Base-by-base conservation (phyloP, 1,139 yeast species). In the Debaryomycetaceae sp. region DNA sequence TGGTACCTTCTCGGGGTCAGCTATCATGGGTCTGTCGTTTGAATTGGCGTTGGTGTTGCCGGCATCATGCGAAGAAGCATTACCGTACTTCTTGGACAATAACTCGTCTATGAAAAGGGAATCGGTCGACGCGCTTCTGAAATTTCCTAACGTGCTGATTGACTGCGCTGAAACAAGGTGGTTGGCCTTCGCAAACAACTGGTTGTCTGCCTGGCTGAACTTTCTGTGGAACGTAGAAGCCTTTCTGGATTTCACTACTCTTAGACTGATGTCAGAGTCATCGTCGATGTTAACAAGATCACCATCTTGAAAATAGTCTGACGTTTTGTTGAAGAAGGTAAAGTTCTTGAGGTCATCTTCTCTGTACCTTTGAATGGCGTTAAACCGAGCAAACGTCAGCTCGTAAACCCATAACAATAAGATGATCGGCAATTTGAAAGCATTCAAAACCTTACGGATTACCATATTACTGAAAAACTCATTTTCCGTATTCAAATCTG, bases 81-180 rank as follows among this genome's bases (percentile, higher is more conserved):
- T 44, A 0, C 68, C 68, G 44, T 65, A 66, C 44, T 60, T 60
- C 38, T 58, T 58, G 34, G 57, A 52, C 38, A 64, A 49, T 13
- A 65, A 47, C 45, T 65, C 71, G 47, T 66, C 69, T 40, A 67
- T 65, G 43, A 67, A 64, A 9, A 65, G 46, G 6, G 71, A 66
- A 47, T 68, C 73, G 2, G 69, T 68, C 5, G 72, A 67, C 9
- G 70, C 70, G 37, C 68, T 62, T 39, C 68, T 58, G 45, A 65
- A 55, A 44, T 66, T 63, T 2, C 63, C 58, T 14, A 68, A 47
- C 0, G 73, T 68, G 17, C 65, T 57, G 5, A 65, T 60, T 2
- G 72, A 66, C 39, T 62, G 65, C 6, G 46, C 47, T 6, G 54
- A 53, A 11, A 42, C 45, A 36, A 51, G 41, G 39, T 47, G 51